These are phyloP conservation scores for Didymella sp. DNA, from an alignment of 2,329 filamentous ascomycete genomes.

Conservation along the genomic window DNA sequence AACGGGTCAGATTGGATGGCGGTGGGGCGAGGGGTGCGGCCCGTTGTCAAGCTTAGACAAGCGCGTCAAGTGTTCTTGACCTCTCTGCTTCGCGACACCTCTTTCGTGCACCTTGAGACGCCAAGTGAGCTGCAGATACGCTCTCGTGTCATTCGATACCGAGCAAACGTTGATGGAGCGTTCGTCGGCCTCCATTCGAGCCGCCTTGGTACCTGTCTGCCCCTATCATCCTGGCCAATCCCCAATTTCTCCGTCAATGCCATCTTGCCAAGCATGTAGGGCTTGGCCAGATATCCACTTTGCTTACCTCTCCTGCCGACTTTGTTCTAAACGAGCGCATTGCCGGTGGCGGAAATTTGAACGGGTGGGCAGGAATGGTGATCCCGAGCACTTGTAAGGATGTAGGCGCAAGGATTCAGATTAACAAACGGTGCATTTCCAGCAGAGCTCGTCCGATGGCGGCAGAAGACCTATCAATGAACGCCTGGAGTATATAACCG, in stretches of 20 bases:
- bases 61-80: background rate
- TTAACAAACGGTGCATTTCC: slow-evolving; percentile 16
- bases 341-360: slow-evolving; percentile 27
- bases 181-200: background rate
- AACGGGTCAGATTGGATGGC: slow-evolving; percentile 15
- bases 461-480: slow-evolving; percentile 4
- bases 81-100: background rate
- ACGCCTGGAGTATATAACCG: slow-evolving; percentile 14
- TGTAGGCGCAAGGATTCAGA: slow-evolving; percentile 24
- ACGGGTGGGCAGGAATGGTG: slow-evolving; percentile 14
- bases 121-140: background rate
- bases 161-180: background rate
- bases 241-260: slow-evolving; percentile 33
- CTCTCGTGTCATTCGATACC: background rate
- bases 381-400: slow-evolving; percentile 16
- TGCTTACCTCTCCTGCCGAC: slow-evolving; percentile 19
- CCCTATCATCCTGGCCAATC: slow-evolving; percentile 27
- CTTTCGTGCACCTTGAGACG: background rate
- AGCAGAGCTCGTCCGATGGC: slow-evolving; percentile 10
- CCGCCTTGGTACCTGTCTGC: background rate
- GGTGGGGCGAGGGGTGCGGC: slow-evolving; percentile 5
- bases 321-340: slow-evolving; percentile 20
- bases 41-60: slow-evolving; percentile 11
- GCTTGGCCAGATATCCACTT: slow-evolving; percentile 15
- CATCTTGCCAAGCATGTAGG: slow-evolving; percentile 5